Evolutionary conservation across 2,329 filamentous ascomycete genomes (phyloP).

Genomic region (Colletotrichum orchidophilum): DNA sequence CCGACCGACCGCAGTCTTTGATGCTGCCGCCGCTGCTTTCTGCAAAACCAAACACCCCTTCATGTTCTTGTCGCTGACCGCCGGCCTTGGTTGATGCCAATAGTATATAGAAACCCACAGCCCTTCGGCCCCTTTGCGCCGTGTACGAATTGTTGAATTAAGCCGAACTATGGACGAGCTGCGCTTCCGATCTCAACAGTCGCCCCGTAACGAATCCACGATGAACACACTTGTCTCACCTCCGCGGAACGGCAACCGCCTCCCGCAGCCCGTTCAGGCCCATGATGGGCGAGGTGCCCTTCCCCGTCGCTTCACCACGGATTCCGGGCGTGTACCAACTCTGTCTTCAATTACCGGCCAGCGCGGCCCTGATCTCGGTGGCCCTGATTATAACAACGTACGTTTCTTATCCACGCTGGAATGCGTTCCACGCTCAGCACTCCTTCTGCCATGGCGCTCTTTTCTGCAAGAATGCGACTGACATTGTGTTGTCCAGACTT

Average conservation of each 20-base stretch:
- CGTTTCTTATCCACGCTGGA: conserved; percentile 35
- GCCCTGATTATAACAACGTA: conserved; percentile 61
- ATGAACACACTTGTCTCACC: conserved; percentile 81
- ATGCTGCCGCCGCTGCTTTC: neutral
- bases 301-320: conserved; percentile 93
- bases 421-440: neutral
- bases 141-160: conserved; percentile 55
- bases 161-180: conserved; percentile 75
- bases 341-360: conserved; percentile 69
- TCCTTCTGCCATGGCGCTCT: neutral
- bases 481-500: conserved; percentile 57
- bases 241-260: conserved; percentile 73
- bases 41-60: neutral
- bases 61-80: conserved; percentile 28
- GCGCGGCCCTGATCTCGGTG: conserved; percentile 54
- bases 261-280: conserved; percentile 62
- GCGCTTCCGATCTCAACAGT: conserved; percentile 80
- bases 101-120: conserved; percentile 47
- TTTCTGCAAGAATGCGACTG: conserved; percentile 6
- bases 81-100: conserved; percentile 31
- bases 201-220: conserved; percentile 78
- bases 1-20: neutral
- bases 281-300: conserved; percentile 80
- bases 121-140: conserved; percentile 42
- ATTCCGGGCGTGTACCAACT: conserved; percentile 84